Conservation (phyloP, 345 rosid species). For the Barbarea vulgaris region DNA sequence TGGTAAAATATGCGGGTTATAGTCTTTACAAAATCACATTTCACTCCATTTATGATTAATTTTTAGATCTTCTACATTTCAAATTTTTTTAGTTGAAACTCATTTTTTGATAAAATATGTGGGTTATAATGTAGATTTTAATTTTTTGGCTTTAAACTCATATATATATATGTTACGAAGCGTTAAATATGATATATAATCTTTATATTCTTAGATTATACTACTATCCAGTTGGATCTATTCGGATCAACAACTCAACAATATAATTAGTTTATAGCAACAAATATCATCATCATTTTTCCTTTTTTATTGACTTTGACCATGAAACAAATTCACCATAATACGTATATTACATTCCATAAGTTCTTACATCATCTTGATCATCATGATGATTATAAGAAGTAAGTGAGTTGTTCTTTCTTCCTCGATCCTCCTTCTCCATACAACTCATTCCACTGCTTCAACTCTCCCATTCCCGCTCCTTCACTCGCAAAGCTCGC, state of each 20-base stretch:
- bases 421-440: slow-evolving; percentile 98
- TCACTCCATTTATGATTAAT: too few relatives aligned
- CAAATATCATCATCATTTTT: background rate
- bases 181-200: too few relatives aligned
- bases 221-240: background rate
- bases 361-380: background rate
- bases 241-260: background rate
- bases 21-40: too few relatives aligned
- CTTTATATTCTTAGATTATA: too few relatives aligned
- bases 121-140: too few relatives aligned
- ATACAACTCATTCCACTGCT: slow-evolving; percentile 85
- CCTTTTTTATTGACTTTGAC: background rate
- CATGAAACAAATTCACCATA: slow-evolving; percentile 9
- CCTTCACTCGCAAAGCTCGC: slow-evolving; percentile 90
- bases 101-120: too few relatives aligned
- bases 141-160: too few relatives aligned
- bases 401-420: slow-evolving; percentile 79
- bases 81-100: too few relatives aligned
- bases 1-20: too few relatives aligned
- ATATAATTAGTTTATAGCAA: background rate
- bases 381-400: slow-evolving; percentile 50
- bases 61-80: too few relatives aligned
- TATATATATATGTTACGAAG: too few relatives aligned
- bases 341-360: slow-evolving; percentile 5
- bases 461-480: slow-evolving; percentile 73